phyloP scores from a whole-genome alignment of 1,284 basidiomycete genomes.

The Cystobasidium pallidum region DNA sequence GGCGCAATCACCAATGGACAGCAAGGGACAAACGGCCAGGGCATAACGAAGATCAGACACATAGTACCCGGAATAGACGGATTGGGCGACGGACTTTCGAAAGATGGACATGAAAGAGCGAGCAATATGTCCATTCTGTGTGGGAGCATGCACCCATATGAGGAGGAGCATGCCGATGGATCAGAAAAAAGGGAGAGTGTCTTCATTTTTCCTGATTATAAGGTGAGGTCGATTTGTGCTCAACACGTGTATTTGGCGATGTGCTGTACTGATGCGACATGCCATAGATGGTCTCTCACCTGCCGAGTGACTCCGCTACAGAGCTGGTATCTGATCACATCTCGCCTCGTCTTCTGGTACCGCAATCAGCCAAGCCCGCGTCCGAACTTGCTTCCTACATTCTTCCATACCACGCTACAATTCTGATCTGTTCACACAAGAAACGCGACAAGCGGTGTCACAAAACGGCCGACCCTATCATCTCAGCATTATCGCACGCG shows the following conservation, averaged over 20 bases:
- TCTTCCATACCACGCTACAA: slow-evolving; percentile 71
- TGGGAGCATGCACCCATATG: slow-evolving; percentile 31
- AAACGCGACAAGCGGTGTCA: slow-evolving; percentile 84
- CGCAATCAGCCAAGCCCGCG: slow-evolving; percentile 45
- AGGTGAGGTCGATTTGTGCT: slow-evolving; percentile 68
- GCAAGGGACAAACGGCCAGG: background rate
- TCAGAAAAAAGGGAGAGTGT: slow-evolving; percentile 68
- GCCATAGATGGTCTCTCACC: slow-evolving; percentile 70
- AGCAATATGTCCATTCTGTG: slow-evolving; percentile 47
- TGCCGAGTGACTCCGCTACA: slow-evolving; percentile 68
- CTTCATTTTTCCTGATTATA: slow-evolving; percentile 88
- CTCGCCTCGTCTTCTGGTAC: slow-evolving; percentile 47
- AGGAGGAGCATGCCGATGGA: slow-evolving; percentile 54
- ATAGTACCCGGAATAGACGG: slow-evolving; percentile 46
- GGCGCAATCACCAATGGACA: slow-evolving; percentile 7
- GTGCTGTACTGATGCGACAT: background rate
- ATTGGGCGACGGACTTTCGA: slow-evolving; percentile 29
- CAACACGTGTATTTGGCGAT: slow-evolving; percentile 47
- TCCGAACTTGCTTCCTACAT: slow-evolving; percentile 58
- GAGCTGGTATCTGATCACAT: slow-evolving; percentile 54
- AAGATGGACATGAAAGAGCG: slow-evolving; percentile 49
- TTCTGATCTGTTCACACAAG: slow-evolving; percentile 87
- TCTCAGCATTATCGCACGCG: slow-evolving; percentile 58
- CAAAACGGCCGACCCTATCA: slow-evolving; percentile 78
- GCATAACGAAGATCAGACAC: background rate